Evolutionary conservation across 495 filamentous ascomycete species (phyloP).

Genomic region (Tuber brumale): DNA sequence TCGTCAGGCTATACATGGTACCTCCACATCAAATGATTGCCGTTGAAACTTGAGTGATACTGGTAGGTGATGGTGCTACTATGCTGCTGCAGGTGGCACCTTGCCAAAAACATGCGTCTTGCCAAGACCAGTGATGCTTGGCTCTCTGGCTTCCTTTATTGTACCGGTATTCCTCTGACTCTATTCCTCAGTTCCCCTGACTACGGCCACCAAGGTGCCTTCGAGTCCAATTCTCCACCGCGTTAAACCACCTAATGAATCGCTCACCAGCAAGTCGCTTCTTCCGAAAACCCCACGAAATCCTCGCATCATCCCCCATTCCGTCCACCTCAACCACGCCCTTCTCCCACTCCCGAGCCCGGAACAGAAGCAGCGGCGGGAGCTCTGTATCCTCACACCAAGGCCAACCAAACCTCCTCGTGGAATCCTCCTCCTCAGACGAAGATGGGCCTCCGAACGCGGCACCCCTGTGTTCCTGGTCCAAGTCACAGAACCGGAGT

Average conservation of each 20-base stretch:
- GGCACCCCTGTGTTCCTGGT: constrained; percentile 4
- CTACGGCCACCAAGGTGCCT: not conserved
- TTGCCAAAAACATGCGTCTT: not conserved
- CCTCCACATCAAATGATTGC: not conserved
- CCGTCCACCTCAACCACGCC: constrained; percentile 3
- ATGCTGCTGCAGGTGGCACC: not conserved
- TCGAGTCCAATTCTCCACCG: not conserved
- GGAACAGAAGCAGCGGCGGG: constrained; percentile 39
- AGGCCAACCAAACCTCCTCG: constrained; percentile 26
- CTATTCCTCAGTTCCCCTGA: not conserved
- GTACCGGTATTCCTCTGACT: too few species aligned
- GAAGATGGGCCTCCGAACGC: constrained; percentile 11
- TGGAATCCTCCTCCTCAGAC: constrained; percentile 23
- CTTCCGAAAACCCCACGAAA: constrained; percentile 39
- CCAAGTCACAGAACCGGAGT: constrained; percentile 31
- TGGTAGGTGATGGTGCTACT: too few species aligned
- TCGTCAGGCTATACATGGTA: not conserved
- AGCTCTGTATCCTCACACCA: constrained; percentile 32
- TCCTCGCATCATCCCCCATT: constrained; percentile 26
- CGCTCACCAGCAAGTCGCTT: constrained; percentile 2
- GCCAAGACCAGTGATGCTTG: not conserved
- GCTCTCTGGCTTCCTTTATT: not conserved
- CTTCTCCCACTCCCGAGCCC: constrained; percentile 35
- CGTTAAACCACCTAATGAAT: not conserved
- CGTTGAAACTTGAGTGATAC: not conserved